Evolutionary conservation across 1,284 basidiomycete species (phyloP).

Genomic region (Apiotrichum domesticum): DNA sequence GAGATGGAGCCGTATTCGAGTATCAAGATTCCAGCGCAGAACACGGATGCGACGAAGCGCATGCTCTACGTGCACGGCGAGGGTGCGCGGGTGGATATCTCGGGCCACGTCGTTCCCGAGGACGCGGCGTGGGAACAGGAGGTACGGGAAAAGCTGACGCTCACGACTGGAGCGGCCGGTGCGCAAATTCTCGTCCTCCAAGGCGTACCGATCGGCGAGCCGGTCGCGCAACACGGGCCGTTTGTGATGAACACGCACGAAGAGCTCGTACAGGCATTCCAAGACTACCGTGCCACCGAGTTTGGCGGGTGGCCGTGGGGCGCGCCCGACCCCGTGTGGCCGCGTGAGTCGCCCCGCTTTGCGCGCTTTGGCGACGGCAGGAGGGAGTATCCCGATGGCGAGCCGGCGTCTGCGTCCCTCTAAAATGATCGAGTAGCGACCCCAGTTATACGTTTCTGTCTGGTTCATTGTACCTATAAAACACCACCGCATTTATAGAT

Average conservation of each 20-base stretch:
- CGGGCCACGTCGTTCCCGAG: background rate
- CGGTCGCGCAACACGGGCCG: constrained; percentile 12
- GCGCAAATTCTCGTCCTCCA: constrained; percentile 14
- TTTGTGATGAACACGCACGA: constrained; percentile 17
- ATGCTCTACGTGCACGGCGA: constrained; percentile 14
- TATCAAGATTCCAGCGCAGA: constrained; percentile 5
- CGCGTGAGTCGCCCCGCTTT: background rate
- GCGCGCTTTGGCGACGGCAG: constrained; percentile 3
- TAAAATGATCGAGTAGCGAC: too few relatives aligned
- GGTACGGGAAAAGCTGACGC: background rate
- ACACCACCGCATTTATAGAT: too few relatives aligned
- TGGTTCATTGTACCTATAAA: too few relatives aligned
- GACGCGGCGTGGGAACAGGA: background rate
- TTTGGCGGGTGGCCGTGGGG: constrained; percentile 8
- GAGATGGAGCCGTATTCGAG: constrained; percentile 5
- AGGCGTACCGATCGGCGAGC: constrained; percentile 11
- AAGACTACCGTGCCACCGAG: constrained; percentile 13
- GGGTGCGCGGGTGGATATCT: background rate
- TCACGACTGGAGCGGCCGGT: background rate
- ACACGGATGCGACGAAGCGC: constrained; percentile 3
- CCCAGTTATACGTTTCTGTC: too few relatives aligned
- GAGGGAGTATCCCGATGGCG: constrained; percentile 1
- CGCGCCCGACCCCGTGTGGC: background rate
- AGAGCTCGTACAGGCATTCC: constrained; percentile 9
- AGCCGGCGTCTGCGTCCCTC: too few relatives aligned